Evolutionary conservation across 2,329 filamentous ascomycete genomes (phyloP).

Genomic region (Colletotrichum lini): DNA sequence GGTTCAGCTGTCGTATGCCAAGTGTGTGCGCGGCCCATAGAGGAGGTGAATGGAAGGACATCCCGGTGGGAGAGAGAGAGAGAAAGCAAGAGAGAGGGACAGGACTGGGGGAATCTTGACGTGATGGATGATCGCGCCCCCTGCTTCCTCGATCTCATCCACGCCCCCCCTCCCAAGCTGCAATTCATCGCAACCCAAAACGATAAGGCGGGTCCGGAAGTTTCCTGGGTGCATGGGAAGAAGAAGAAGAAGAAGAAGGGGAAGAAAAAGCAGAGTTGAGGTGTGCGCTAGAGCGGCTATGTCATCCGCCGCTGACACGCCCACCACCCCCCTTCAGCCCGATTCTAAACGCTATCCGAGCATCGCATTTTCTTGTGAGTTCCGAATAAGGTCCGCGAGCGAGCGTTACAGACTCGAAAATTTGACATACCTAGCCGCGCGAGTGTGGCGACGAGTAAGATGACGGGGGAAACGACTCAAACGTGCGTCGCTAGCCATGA

Average conservation of each 20-base stretch:
- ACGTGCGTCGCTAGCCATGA: slow-evolving; percentile 26
- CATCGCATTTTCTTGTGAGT: slow-evolving; percentile 16
- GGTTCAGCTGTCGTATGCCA: slow-evolving; percentile 23
- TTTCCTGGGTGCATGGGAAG: slow-evolving; percentile 19
- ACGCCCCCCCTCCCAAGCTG: slow-evolving; percentile 8
- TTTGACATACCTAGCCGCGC: slow-evolving; percentile 36
- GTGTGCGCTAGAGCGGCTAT: slow-evolving; percentile 42
- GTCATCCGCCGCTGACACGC: slow-evolving; percentile 39
- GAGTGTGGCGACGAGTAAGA: slow-evolving; percentile 32
- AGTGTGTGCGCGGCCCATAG: slow-evolving; percentile 14
- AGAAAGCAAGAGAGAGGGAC: slow-evolving; percentile 5
- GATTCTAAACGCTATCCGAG: slow-evolving; percentile 34
- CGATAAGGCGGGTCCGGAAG: slow-evolving; percentile 31
- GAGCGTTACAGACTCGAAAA: slow-evolving; percentile 33
- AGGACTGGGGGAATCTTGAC: slow-evolving; percentile 31
- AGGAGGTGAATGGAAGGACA: slow-evolving; percentile 10
- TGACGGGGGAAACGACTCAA: slow-evolving; percentile 33
- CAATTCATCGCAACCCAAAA: slow-evolving; percentile 35
- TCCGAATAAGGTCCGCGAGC: slow-evolving; percentile 38
- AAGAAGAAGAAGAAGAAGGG: slow-evolving; percentile 5
- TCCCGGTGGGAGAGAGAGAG: slow-evolving; percentile 4
- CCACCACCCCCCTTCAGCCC: slow-evolving; percentile 38
- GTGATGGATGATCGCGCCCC: slow-evolving; percentile 27
- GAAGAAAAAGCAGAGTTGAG: slow-evolving; percentile 21
- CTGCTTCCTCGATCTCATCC: slow-evolving; percentile 29